Percentiles rank a stretch among this genome's conserved stretches.
Conservation (phyloP, 176 grass and related monocot genomes). For the Aegilops umbellulata region DNA sequence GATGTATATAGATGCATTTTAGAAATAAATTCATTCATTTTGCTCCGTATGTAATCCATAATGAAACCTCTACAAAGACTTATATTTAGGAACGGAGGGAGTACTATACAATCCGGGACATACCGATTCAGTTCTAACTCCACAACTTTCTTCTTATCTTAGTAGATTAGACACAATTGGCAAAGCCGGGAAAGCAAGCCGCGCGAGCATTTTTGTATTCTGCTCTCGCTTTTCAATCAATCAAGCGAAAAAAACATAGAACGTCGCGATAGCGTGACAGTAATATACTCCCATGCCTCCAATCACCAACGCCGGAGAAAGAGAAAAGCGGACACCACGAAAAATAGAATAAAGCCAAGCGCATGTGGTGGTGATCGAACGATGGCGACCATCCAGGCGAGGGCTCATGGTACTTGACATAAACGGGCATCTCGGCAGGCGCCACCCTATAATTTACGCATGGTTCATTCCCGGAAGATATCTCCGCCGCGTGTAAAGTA, state of each 20-base stretch:
- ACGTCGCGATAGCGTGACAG: neutral
- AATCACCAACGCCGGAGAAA: neutral
- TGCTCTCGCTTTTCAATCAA: neutral
- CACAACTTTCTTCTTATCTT: neutral
- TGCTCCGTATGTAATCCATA: no score
- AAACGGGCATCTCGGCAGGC: neutral
- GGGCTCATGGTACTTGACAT: neutral
- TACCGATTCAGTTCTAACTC: neutral
- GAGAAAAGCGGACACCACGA: neutral
- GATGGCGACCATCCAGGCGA: conserved; percentile 30
- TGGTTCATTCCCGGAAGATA: neutral
- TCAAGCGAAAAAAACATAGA: neutral
- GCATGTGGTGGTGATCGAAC: neutral
- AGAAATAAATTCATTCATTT: no score
- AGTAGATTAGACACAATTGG: neutral
- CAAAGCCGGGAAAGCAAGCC: neutral
- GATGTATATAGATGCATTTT: no score
- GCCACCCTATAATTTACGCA: neutral
- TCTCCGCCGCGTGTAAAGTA: neutral
- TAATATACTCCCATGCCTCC: neutral
- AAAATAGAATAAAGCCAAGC: neutral
- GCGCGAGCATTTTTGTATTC: neutral
- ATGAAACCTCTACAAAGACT: no score
- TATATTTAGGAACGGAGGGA: no score
- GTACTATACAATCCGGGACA: neutral